A percentile compares a stretch with the other conserved stretches of the same genome.
phyloP scores from a whole-genome alignment of 148 eudicot genomes.

The Silene uniflora region DNA sequence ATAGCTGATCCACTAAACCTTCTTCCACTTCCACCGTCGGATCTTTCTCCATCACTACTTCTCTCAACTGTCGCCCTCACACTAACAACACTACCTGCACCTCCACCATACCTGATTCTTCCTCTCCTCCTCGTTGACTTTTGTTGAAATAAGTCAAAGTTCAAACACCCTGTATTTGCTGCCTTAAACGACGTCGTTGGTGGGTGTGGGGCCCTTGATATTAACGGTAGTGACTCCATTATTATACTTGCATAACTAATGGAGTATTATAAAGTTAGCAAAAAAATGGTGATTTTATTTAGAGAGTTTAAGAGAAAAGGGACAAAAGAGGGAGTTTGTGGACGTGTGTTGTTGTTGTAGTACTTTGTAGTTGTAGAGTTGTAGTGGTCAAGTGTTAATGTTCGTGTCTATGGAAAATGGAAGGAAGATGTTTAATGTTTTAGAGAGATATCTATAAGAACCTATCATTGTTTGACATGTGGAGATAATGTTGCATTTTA shows the following conservation, averaged over 20 bases:
- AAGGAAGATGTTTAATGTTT: not conserved
- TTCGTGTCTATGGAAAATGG: not conserved
- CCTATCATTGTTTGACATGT: slow-evolving; percentile 19
- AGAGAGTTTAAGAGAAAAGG: not conserved
- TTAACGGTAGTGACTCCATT: slow-evolving; percentile 63
- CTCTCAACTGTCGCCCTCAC: slow-evolving; percentile 34
- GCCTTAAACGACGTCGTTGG: slow-evolving; percentile 51
- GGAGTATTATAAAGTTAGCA: not conserved
- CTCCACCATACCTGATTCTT: not conserved
- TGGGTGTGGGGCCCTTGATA: slow-evolving; percentile 46
- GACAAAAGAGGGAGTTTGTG: not conserved
- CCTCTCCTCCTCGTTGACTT: slow-evolving; percentile 26
- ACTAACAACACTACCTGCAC: not conserved
- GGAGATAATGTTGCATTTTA: slow-evolving; percentile 23
- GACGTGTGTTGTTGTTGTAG: not conserved
- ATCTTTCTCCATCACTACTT: slow-evolving; percentile 33
- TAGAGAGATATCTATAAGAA: not conserved
- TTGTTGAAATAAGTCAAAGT: slow-evolving; percentile 27
- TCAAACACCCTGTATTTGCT: slow-evolving; percentile 10
- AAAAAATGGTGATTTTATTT: not conserved
- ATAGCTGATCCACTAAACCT: slow-evolving; percentile 63
- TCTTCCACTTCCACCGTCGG: slow-evolving; percentile 37
- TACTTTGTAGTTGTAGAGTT: slow-evolving; percentile 12
- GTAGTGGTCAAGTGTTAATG: not conserved
- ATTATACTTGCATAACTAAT: not conserved